Conservation (phyloP, 163 green algal genomes). For the Scenedesmus sp. region DNA sequence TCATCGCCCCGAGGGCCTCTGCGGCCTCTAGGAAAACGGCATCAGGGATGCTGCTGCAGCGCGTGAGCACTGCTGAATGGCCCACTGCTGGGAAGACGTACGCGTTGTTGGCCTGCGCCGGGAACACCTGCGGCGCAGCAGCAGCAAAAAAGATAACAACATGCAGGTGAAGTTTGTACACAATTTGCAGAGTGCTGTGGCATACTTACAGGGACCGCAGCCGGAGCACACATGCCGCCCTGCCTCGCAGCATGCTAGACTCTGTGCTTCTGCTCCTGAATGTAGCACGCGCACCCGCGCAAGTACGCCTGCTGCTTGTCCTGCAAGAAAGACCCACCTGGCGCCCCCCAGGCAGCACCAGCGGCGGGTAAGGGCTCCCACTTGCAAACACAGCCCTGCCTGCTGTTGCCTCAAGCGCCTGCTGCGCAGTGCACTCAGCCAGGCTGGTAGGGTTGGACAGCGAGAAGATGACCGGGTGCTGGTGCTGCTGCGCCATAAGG, state of each 20-base stretch:
- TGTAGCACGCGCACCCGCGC: neutral
- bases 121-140: constrained; percentile 2
- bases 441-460: constrained; percentile 96
- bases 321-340: neutral
- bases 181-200: neutral
- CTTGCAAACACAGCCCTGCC: constrained; percentile 87
- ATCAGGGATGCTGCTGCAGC: constrained; percentile 60
- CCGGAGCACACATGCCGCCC: neutral
- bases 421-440: constrained; percentile 89
- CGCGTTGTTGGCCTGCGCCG: constrained; percentile 91
- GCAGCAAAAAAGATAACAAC: neutral
- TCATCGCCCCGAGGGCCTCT: constrained; percentile 57
- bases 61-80: constrained; percentile 53
- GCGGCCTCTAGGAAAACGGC: constrained; percentile 63
- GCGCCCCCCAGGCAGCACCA: constrained; percentile 33
- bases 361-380: constrained; percentile 80
- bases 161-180: neutral
- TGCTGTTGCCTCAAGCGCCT: constrained; percentile 69
- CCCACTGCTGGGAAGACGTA: constrained; percentile 72
- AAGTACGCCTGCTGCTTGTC: neutral
- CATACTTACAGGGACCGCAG: neutral
- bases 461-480: constrained; percentile 93
- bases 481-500: constrained; percentile 36
- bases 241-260: neutral
- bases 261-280: neutral